Conservation (phyloP, 495 filamentous ascomycete genomes). For the Xylaria nigripes region DNA sequence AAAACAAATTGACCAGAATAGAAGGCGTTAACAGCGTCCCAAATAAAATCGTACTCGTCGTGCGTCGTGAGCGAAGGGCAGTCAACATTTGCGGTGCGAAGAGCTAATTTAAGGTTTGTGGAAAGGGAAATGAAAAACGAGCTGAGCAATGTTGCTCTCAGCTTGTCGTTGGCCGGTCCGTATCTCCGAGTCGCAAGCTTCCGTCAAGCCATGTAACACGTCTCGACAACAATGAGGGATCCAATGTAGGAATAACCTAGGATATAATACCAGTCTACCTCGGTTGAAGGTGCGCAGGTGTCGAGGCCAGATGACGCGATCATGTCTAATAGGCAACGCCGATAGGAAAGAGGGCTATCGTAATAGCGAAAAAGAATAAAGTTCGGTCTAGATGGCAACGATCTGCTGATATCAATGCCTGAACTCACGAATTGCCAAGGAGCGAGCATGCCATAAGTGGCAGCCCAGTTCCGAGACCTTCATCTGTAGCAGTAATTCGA, state of each 20-base stretch:
- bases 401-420: slow-evolving; percentile 41
- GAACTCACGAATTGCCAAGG: slow-evolving; percentile 39
- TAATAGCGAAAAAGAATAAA: slow-evolving; percentile 30
- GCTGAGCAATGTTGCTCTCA: neutral
- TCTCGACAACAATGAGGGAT: neutral
- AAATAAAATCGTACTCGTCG: neutral
- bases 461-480: slow-evolving; percentile 46
- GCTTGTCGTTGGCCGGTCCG: neutral
- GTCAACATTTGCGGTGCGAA: neutral
- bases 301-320: slow-evolving; percentile 39
- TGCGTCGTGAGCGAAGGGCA: neutral
- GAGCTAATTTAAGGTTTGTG: neutral
- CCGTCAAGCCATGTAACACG: neutral
- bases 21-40: neutral
- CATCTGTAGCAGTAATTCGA: slow-evolving; percentile 38
- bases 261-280: neutral
- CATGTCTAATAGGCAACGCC: slow-evolving; percentile 39
- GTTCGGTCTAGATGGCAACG: slow-evolving; percentile 33
- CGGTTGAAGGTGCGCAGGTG: slow-evolving; percentile 27
- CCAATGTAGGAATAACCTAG: neutral
- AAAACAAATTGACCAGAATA: neutral
- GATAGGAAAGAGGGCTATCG: slow-evolving; percentile 40
- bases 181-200: slow-evolving; percentile 3
- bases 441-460: slow-evolving; percentile 37
- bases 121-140: neutral